A percentile compares a stretch with the other conserved stretches of the same genome.
Conservation (phyloP, 768 basidiomycete genomes). For the Gelatoporia subvermispora region DNA sequence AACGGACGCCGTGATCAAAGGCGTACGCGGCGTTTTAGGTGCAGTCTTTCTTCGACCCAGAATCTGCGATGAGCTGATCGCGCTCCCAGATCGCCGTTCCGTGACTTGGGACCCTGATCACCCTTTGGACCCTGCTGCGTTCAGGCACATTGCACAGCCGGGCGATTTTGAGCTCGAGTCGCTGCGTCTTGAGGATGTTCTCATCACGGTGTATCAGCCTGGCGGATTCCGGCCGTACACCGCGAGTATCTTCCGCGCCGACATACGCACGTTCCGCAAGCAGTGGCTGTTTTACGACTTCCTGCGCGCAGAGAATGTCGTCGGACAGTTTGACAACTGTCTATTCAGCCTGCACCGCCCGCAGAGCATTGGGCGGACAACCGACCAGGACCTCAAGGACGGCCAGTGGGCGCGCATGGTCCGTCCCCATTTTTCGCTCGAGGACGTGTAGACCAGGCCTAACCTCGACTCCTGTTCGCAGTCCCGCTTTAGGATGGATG, state of each 20-base stretch:
- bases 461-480: conserved; percentile 24
- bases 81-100: conserved; percentile 62
- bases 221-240: conserved; percentile 88
- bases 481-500: conserved; percentile 96
- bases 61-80: too few species aligned
- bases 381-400: conserved; percentile 78
- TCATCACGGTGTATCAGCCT: conserved; percentile 94
- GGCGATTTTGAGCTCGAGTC: conserved; percentile 93
- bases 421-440: conserved; percentile 15
- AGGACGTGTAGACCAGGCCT: conserved; percentile 6
- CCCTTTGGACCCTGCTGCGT: conserved; percentile 74
- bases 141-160: conserved; percentile 64
- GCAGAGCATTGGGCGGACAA: conserved; percentile 90
- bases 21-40: conserved; percentile 93
- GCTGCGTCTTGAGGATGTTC: conserved; percentile 85
- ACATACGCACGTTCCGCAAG: conserved; percentile 78
- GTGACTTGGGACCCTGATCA: conserved; percentile 84
- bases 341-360: conserved; percentile 94
- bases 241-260: conserved; percentile 90
- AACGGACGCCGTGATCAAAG: conserved; percentile 86
- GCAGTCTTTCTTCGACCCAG: background rate
- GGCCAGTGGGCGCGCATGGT: conserved; percentile 90
- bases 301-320: conserved; percentile 83
- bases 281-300: conserved; percentile 97
- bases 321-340: conserved; percentile 97